phyloP scores from a whole-genome alignment of 2,329 filamentous ascomycete genomes.

The Fusarium floridanum region DNA sequence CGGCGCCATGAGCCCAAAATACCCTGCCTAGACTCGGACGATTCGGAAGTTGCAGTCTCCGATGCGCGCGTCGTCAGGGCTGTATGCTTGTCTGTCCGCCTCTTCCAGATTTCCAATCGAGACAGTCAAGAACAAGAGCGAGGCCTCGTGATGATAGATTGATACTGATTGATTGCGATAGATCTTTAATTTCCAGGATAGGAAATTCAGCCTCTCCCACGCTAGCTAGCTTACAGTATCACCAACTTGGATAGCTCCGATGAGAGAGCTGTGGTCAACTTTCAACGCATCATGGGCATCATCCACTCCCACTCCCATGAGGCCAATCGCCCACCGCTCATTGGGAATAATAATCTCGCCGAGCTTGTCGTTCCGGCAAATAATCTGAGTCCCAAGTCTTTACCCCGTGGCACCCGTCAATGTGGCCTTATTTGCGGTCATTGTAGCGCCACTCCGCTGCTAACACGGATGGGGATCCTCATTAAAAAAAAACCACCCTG shows the following conservation, averaged over 20 bases:
- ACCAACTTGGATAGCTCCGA: conserved; percentile 10
- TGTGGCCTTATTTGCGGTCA: conserved; percentile 47
- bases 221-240: conserved; percentile 9
- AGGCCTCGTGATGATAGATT: conserved; percentile 26
- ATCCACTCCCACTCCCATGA: conserved; percentile 20
- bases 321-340: conserved; percentile 23
- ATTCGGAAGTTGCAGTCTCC: conserved; percentile 31
- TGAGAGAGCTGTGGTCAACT: not conserved
- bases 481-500: conserved; percentile 46
- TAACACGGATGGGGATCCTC: conserved; percentile 48
- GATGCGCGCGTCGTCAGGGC: not conserved
- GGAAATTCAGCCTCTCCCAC: conserved; percentile 12
- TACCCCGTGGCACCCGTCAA: conserved; percentile 19
- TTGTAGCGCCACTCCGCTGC: conserved; percentile 46
- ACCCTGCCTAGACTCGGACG: conserved; percentile 23
- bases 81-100: not conserved
- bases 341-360: conserved; percentile 28
- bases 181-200: conserved; percentile 19
- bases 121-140: conserved; percentile 5
- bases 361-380: conserved; percentile 28
- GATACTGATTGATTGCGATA: conserved; percentile 5
- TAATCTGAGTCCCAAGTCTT: conserved; percentile 21
- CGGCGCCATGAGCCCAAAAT: not conserved
- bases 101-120: not conserved
- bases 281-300: not conserved